A percentile compares a stretch with the other conserved stretches of the same genome.
Conservation (phyloP, 1,284 basidiomycete species). For the Fomitiporia mediterranea region DNA sequence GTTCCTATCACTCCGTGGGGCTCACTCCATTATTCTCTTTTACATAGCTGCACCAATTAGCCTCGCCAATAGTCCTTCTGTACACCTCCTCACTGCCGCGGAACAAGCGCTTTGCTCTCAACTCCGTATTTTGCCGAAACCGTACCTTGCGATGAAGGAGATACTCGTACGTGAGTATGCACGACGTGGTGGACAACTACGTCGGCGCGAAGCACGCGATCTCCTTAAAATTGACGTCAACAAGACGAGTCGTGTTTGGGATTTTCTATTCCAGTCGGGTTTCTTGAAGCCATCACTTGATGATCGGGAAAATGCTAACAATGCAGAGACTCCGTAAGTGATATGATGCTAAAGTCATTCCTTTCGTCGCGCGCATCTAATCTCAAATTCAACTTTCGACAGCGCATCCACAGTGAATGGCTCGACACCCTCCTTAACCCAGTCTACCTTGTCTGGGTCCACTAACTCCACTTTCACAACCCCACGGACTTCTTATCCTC, state of each 20-base stretch:
- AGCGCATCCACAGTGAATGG: slow-evolving; percentile 14
- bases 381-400: background rate
- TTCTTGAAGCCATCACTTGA: slow-evolving; percentile 57
- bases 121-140: slow-evolving; percentile 85
- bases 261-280: slow-evolving; percentile 78
- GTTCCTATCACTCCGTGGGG: slow-evolving; percentile 9
- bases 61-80: slow-evolving; percentile 78
- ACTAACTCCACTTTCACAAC: slow-evolving; percentile 4
- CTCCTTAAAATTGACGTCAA: slow-evolving; percentile 90
- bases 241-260: slow-evolving; percentile 87
- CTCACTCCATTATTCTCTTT: slow-evolving; percentile 10
- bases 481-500: slow-evolving; percentile 11
- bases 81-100: slow-evolving; percentile 81
- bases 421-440: slow-evolving; percentile 9
- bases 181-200: slow-evolving; percentile 80
- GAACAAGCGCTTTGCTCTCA: slow-evolving; percentile 88
- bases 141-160: slow-evolving; percentile 91
- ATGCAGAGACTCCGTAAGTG: slow-evolving; percentile 16
- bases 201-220: slow-evolving; percentile 80
- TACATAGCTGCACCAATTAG: slow-evolving; percentile 69
- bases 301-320: slow-evolving; percentile 3
- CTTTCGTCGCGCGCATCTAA: background rate
- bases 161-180: slow-evolving; percentile 88
- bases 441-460: background rate
- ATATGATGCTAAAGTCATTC: background rate